phyloP scores from a whole-genome alignment of 2,329 filamentous ascomycete genomes.

The Colletotrichum brevisporum region DNA sequence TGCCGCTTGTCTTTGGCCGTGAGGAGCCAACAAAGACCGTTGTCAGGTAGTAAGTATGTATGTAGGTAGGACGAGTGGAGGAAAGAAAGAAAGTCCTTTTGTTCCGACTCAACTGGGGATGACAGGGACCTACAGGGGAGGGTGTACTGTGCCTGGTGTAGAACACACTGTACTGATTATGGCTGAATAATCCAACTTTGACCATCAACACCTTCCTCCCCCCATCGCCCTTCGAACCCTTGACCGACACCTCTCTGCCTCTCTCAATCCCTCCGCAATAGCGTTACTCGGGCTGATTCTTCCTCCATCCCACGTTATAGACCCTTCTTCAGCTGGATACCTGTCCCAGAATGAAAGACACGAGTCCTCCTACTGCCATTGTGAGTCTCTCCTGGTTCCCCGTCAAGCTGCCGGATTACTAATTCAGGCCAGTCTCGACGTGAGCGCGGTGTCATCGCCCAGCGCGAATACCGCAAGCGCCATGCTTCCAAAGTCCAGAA shows the following conservation, averaged over 20 bases:
- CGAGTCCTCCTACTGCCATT: neutral
- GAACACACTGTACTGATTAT: neutral
- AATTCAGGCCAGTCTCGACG: conserved; percentile 29
- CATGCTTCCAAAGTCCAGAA: conserved; percentile 42
- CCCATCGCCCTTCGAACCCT: too few species aligned
- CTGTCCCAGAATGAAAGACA: neutral
- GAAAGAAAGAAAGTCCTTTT: neutral
- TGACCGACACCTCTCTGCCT: neutral
- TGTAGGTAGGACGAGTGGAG: neutral
- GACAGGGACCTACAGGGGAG: too few species aligned
- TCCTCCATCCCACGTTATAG: neutral
- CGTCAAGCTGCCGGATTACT: neutral
- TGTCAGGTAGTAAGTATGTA: neutral
- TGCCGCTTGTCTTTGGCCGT: conserved; percentile 29
- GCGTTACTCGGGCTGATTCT: neutral
- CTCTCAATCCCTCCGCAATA: neutral
- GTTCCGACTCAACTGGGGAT: too few species aligned
- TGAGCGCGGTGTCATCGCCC: conserved; percentile 43
- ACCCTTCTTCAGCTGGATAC: neutral
- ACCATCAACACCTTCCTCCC: neutral
- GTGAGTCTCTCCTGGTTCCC: neutral
- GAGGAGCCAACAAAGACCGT: neutral
- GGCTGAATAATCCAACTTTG: conserved; percentile 10
- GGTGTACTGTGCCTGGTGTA: too few species aligned
- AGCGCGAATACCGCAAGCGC: conserved; percentile 44